Base-by-base conservation (phyloP, 2,329 filamentous ascomycete species). In the Phaeosphaeriaceae sp. region DNA sequence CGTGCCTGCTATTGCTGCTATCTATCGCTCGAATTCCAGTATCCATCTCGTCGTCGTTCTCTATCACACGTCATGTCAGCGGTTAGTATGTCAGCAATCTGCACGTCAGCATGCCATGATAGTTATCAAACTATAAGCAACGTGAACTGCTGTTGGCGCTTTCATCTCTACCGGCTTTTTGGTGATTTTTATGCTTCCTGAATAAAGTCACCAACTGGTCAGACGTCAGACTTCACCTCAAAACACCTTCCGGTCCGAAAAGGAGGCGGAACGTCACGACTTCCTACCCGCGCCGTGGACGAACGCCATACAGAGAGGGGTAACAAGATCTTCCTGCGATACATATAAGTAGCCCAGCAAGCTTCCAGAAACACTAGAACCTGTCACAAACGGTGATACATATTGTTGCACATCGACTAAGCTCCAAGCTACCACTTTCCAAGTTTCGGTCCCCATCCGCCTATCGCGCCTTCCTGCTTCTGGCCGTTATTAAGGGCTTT, bases 301-400 rank as follows among this genome's bases (percentile, higher is more conserved):
- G 20, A 18, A 9, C 12, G 15, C 15, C 21, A 16, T 26, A 11
- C 35, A 28, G 32, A 56, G 42, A 53, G 50, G 18, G 40, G 46
- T 47, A 41, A 32, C 20, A 39, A 35, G 37, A 45, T 52, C 46
- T 39, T 46, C 48, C 17, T n/a, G 36, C 13, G 21, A 26, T 42
- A 44, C 51, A 40, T 47, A 6, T 16, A 40, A 12, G 20, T 28
- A 6, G 21, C 52, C 48, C 17, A 15, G 17, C 11, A 30, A 16
- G 18, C 33, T 44, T 44, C 42, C 33, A 44, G 42, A 44, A 44
- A 23, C 42, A 33, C 32, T 44, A 44, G 42, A 36, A 37, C n/a
- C 21, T 30, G 21, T 21, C 33, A 29, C 30, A 29, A 29, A 28
- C 32, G 42, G 28, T 30, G 18, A 26, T 13, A 32, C 20, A 35